Conservation (phyloP, 1,284 basidiomycete genomes). For the Marasmius tenuissimus region DNA sequence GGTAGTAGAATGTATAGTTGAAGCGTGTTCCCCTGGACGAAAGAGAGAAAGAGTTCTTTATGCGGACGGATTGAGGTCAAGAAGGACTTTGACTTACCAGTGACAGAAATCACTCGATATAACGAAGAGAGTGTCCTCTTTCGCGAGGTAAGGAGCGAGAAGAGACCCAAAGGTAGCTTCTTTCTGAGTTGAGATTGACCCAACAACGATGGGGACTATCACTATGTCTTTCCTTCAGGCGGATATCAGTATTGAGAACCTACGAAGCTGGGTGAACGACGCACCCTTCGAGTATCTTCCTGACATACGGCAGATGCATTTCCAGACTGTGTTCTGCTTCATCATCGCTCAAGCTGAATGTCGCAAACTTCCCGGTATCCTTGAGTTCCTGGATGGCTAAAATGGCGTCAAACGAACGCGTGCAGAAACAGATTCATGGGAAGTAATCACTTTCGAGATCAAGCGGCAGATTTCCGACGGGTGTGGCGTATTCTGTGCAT, state of each 20-base stretch:
- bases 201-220: conserved; percentile 92
- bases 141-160: conserved; percentile 78
- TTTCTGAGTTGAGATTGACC: conserved; percentile 65
- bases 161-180: conserved; percentile 68
- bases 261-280: conserved; percentile 15
- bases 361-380: conserved; percentile 68
- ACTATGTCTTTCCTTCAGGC: conserved; percentile 63
- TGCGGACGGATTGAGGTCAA: not conserved
- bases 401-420: not conserved
- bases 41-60: conserved; percentile 4
- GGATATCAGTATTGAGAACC: not conserved
- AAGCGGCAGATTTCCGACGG: conserved; percentile 80
- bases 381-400: conserved; percentile 72
- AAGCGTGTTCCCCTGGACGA: conserved; percentile 82
- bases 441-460: conserved; percentile 72
- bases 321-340: conserved; percentile 98
- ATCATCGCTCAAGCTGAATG: conserved; percentile 71
- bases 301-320: conserved; percentile 95
- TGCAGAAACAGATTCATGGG: not conserved
- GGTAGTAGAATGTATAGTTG: conserved; percentile 89
- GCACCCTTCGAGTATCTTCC: conserved; percentile 83
- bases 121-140: conserved; percentile 83
- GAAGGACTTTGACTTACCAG: conserved; percentile 61
- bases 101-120: conserved; percentile 98
- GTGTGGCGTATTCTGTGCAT: conserved; percentile 81